Evolutionary conservation across 176 grass and related monocot species (phyloP).

Genomic region (Themeda triandra): DNA sequence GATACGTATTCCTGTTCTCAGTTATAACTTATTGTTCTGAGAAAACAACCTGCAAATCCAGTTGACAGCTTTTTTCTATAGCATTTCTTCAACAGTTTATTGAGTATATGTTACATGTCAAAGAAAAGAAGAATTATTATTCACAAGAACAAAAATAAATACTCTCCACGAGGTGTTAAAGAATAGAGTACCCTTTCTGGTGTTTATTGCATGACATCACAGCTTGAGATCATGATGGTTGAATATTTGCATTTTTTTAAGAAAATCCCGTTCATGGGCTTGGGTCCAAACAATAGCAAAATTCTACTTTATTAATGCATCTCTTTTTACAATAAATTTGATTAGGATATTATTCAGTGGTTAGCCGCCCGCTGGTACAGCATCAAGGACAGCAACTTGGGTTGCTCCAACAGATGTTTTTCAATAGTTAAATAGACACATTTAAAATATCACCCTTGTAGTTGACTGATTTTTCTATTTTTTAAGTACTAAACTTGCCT

Average conservation of each 20-base stretch:
- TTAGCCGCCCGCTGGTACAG: slow-evolving; percentile 34
- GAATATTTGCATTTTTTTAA: not conserved
- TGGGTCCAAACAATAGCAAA: slow-evolving; percentile 29
- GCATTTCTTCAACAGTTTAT: not conserved
- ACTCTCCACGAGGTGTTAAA: not conserved
- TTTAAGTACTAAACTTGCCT: not conserved
- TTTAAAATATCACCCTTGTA: slow-evolving; percentile 4
- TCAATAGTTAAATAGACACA: not conserved
- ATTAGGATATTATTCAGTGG: slow-evolving; percentile 21
- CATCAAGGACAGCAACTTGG: slow-evolving; percentile 37
- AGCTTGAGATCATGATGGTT: slow-evolving; percentile 25
- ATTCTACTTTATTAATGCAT: slow-evolving; percentile 22
- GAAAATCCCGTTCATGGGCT: not conserved
- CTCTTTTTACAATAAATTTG: slow-evolving; percentile 20
- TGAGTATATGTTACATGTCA: not conserved
- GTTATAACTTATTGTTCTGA: not conserved
- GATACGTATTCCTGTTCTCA: not conserved
- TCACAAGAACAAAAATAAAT: not conserved
- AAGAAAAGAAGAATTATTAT: not conserved
- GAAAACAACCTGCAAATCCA: not conserved
- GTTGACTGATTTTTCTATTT: not conserved
- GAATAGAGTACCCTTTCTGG: slow-evolving; percentile 24
- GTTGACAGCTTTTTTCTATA: not conserved
- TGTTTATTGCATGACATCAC: slow-evolving; percentile 48
- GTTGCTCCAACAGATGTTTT: slow-evolving; percentile 6